Percentiles rank a stretch among this genome's conserved stretches.
Conservation (phyloP, 352 stramenopile species). For the Globisporangium paroecandrum region DNA sequence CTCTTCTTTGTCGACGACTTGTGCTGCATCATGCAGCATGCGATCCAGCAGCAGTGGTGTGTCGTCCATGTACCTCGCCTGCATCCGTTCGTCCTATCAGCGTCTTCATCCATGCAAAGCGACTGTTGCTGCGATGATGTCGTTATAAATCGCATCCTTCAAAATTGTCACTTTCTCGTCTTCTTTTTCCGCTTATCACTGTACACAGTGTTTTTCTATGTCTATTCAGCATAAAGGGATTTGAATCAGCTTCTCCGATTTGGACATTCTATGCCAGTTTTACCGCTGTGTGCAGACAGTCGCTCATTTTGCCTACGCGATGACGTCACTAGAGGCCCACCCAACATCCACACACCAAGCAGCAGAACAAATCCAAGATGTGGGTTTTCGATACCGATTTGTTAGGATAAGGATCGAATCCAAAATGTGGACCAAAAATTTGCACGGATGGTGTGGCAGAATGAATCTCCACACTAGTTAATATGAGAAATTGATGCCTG, state of each 20-base stretch:
- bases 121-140: neutral
- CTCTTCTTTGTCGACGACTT: neutral
- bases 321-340: constrained; percentile 3
- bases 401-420: neutral
- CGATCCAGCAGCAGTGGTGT: neutral
- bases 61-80: neutral
- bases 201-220: neutral
- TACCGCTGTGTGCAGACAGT: neutral
- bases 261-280: neutral
- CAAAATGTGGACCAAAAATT: neutral
- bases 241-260: too few species aligned
- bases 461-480: too few species aligned
- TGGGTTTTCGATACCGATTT: neutral
- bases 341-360: constrained; percentile 4
- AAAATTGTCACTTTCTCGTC: neutral
- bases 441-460: too few species aligned
- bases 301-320: neutral
- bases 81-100: neutral
- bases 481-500: too few species aligned
- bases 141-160: neutral
- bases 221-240: too few species aligned
- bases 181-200: neutral
- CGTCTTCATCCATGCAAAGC: neutral
- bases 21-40: neutral
- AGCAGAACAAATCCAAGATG: neutral